Evolutionary conservation across 768 basidiomycete species (phyloP), one percentile per base, ranked within the genome.

Genomic region (Mycena vulgaris): DNA sequence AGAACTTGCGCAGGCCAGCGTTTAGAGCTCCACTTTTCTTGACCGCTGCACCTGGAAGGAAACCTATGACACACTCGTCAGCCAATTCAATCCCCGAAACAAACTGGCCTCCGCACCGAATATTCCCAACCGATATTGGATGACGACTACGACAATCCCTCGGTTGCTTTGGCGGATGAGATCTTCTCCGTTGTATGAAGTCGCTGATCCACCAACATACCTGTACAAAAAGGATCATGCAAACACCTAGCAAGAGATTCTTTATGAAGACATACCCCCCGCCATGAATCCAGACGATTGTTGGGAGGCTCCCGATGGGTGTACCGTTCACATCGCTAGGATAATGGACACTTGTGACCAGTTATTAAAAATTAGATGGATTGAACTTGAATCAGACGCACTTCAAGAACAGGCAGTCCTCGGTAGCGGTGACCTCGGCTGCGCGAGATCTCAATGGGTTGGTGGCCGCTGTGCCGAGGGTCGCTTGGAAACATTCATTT

Each of bases 281-380:
- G 78, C 83, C 84, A 70, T 85, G 83, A 23, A 86, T 85, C 82
- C 81, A 85, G 47, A 86, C 78, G 4, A 86, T 74, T 0, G 83
- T 82, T 7, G 85, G 84, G 0, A 84, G 71, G 4, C 77, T 66
- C 37, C 76, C 76, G n/a, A 45, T 19, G 0, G 69, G 69, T 14
- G 59, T 71, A 0, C 75, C 70, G 1, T 74, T 70, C 5, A 73
- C 69, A 40, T 77, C 70, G 17, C 82, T 82, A 14, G 84, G 83
- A 2, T 82, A 75, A 37, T 77, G 78, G 4, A 84, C 83, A 60
- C 83, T 84, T 35, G 31, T n/a, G n/a, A n/a, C 21, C 7, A 5
- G 21, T 5, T 9, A 14, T 21, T 8, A 16, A 23, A 8, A 5
- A 5, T 3, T 7, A 21, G 21, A 3, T 16, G 17, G 23, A 21